Base-by-base conservation (phyloP, 1,284 basidiomycete genomes). In the Blastosporella zonata region DNA sequence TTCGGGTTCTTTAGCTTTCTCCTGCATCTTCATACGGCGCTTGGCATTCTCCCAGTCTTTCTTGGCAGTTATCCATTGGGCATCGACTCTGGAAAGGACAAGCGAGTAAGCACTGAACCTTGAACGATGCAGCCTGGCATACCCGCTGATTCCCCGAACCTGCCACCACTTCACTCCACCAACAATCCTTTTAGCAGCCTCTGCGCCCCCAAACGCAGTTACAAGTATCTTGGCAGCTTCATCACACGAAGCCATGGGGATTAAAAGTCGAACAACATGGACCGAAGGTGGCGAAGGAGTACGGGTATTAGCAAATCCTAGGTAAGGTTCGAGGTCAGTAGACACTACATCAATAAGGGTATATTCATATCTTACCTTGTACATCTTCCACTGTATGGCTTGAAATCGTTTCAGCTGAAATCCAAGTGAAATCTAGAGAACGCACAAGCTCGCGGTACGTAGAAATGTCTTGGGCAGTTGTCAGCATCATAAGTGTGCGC, bases 91-190 rank as follows among this genome's bases (percentile, higher is more conserved):
- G 42, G 29, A 28, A 44, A 29, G 35, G 25, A 15, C 25, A 37
- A 25, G 0, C 18, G 10, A 31, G 29, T 23, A 13, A 43, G 38
- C 10, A 23, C 22, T 21, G 13, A 41, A 7, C 13, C 22, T 21
- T 20, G 27, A 25, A 38, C 22, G 22, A 22, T 22, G 4, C 13
- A 29, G 34, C 15, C 15, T 37, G 15, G 54, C 74, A 47, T 58
- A 93, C 88, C 77, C 92, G 62, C 73, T 71, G 50, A 82, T 66
- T n/a, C 87, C 84, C 28, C 92, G 82, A 15, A 93, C 88, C 65
- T 95, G 94, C 96, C 95, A 98, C 94, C 96, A 98, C 61, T 93
- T 93, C 6, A 84, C 83, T 1, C 95, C 96, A 13, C 95, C 95
- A 1, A 94, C 84, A 21, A 94, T 65, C 46, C 78, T 79, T 56